Evolutionary conservation across 345 rosid species (phyloP).

Genomic region (Gossypium raimondii): DNA sequence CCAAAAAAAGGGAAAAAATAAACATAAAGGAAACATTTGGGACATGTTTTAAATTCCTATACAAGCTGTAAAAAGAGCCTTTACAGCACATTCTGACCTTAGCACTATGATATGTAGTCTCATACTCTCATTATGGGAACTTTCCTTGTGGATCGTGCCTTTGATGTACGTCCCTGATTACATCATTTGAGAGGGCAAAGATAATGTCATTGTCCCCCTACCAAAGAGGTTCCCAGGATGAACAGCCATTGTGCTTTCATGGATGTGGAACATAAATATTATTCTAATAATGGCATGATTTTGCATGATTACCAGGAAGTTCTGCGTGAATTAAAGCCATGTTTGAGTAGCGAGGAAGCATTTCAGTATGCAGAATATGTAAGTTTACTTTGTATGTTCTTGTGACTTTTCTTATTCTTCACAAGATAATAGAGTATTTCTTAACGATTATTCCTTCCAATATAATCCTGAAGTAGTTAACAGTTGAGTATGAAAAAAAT

Average conservation of each 20-base stretch:
- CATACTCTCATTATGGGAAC: not conserved
- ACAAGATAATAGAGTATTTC: not conserved
- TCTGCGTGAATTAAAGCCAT: slow-evolving; percentile 55
- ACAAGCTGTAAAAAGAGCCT: not conserved
- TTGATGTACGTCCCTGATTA: not conserved
- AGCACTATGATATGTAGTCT: not conserved
- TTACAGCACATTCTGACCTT: not conserved
- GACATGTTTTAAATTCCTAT: not conserved
- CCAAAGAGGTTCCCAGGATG: not conserved
- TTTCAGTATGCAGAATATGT: slow-evolving; percentile 82
- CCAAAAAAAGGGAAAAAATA: not conserved
- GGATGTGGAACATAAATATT: not conserved
- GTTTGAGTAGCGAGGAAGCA: slow-evolving; percentile 64
- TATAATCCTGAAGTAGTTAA: not conserved
- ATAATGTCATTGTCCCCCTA: not conserved
- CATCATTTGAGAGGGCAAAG: not conserved
- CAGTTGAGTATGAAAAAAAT: not conserved
- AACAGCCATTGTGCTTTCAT: not conserved
- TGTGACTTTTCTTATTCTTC: not conserved
- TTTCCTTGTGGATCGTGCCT: not conserved
- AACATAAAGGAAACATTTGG: not conserved
- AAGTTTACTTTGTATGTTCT: slow-evolving; percentile 29
- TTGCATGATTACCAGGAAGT: slow-evolving; percentile 51
- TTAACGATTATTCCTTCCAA: not conserved
- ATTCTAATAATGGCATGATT: slow-evolving; percentile 4